phyloP scores from a whole-genome alignment of 345 rosid species.

The Brassica cretica region DNA sequence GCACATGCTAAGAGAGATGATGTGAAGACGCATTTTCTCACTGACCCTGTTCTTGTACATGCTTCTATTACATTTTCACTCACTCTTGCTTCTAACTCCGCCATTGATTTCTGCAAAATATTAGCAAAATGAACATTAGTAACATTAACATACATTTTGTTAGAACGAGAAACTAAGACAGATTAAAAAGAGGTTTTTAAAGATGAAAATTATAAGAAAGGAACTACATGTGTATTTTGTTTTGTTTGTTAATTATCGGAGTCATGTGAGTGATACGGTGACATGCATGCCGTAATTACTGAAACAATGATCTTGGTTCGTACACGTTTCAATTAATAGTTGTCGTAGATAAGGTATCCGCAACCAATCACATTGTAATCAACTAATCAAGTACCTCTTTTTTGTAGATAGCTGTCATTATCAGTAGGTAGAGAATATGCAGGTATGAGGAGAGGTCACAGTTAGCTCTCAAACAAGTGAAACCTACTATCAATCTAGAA shows the following conservation, averaged over 20 bases:
- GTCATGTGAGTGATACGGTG: constrained; percentile 2
- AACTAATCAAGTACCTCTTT: neutral
- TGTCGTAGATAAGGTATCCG: neutral
- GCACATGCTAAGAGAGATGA: constrained; percentile 72
- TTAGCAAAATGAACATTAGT: neutral
- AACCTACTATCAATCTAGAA: constrained; percentile 7
- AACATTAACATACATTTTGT: neutral
- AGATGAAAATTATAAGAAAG: neutral
- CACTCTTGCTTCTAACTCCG: constrained; percentile 56
- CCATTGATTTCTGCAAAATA: constrained; percentile 40
- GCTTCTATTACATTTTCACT: constrained; percentile 77
- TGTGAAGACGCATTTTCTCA: constrained; percentile 76
- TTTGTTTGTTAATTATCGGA: neutral
- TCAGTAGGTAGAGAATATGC: constrained; percentile 27
- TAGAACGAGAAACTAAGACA: neutral
- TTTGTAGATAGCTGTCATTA: constrained; percentile 17
- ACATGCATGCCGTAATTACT: neutral
- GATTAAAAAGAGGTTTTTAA: neutral
- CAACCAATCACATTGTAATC: constrained; percentile 10
- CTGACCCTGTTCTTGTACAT: constrained; percentile 69
- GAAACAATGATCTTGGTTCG: neutral
- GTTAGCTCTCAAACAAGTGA: constrained; percentile 15
- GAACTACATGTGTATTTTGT: neutral
- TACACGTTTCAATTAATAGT: constrained; percentile 16
- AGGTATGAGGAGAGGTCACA: neutral